Conservation (phyloP, 2,329 filamentous ascomycete genomes). For the Sporothrix euskadiensis region DNA sequence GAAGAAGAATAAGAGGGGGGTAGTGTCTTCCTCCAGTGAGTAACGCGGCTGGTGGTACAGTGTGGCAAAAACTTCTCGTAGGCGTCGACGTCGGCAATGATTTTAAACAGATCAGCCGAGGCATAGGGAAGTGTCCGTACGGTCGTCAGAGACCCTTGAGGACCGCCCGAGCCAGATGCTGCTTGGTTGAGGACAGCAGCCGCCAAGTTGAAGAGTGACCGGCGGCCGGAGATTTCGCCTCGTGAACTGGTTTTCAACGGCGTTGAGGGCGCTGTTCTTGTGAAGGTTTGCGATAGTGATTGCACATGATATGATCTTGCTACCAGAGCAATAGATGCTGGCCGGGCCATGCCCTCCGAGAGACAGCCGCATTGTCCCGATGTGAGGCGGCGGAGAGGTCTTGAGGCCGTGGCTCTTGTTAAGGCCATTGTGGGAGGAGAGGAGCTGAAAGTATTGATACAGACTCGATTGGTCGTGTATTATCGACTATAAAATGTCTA, state of each 20-base stretch:
- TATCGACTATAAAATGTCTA: background rate
- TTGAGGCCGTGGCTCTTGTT: constrained; percentile 1
- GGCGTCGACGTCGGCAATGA: constrained; percentile 84
- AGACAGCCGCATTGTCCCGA: background rate
- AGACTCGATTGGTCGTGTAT: background rate
- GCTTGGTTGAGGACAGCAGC: constrained; percentile 23
- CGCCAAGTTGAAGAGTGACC: constrained; percentile 39
- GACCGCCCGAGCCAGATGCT: constrained; percentile 29
- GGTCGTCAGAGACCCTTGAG: constrained; percentile 67
- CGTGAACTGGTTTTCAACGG: background rate
- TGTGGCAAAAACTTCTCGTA: constrained; percentile 92
- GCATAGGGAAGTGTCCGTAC: constrained; percentile 76
- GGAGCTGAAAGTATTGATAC: background rate
- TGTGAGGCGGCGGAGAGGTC: constrained; percentile 13
- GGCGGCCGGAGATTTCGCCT: constrained; percentile 5
- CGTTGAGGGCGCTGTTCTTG: background rate
- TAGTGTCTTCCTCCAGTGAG: constrained; percentile 58
- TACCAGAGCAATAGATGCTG: background rate
- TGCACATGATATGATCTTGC: background rate
- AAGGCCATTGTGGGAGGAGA: background rate
- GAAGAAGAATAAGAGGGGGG: background rate
- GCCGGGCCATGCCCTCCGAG: background rate
- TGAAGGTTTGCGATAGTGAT: no score
- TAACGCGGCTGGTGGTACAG: constrained; percentile 76
- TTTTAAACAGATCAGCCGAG: constrained; percentile 68